A percentile compares a stretch with the other conserved stretches of the same genome.
Evolutionary conservation across 1,139 yeast genomes (phyloP).

Genomic region (Geotrichum europaeum): DNA sequence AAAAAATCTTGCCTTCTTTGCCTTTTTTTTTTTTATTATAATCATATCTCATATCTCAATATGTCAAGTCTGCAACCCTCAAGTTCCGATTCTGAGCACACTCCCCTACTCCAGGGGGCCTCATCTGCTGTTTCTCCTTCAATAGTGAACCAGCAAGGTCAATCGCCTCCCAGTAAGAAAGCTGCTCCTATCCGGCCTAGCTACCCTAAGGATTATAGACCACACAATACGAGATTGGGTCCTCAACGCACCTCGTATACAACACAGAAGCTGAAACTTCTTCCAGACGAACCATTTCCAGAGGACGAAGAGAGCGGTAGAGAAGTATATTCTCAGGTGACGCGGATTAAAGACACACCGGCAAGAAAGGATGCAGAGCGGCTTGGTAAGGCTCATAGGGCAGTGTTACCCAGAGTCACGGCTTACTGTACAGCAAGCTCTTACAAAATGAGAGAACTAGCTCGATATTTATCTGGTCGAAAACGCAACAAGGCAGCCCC

Average conservation of each 20-base stretch:
- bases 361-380: slow-evolving; percentile 94
- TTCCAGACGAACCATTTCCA: slow-evolving; percentile 69
- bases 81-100: not conserved
- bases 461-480: slow-evolving; percentile 78
- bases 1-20: not conserved
- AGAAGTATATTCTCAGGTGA: slow-evolving; percentile 75
- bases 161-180: not conserved
- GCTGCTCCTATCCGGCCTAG: slow-evolving; percentile 1
- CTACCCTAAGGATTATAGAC: slow-evolving; percentile 15
- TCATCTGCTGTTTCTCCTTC: not conserved
- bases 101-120: not conserved
- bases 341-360: slow-evolving; percentile 78
- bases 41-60: not conserved
- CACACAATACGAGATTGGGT: slow-evolving; percentile 44
- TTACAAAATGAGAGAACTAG: slow-evolving; percentile 78
- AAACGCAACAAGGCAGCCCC: slow-evolving; percentile 67
- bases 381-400: slow-evolving; percentile 80
- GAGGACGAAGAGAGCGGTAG: slow-evolving; percentile 39
- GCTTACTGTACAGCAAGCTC: slow-evolving; percentile 30
- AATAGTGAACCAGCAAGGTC: not conserved
- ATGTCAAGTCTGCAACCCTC: not conserved
- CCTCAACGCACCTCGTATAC: slow-evolving; percentile 87
- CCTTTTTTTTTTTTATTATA: not conserved
- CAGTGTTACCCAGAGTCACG: slow-evolving; percentile 28
- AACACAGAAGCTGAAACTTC: slow-evolving; percentile 74